phyloP scores from a whole-genome alignment of 1,284 basidiomycete species.

The Austroboletus rostrupii region DNA sequence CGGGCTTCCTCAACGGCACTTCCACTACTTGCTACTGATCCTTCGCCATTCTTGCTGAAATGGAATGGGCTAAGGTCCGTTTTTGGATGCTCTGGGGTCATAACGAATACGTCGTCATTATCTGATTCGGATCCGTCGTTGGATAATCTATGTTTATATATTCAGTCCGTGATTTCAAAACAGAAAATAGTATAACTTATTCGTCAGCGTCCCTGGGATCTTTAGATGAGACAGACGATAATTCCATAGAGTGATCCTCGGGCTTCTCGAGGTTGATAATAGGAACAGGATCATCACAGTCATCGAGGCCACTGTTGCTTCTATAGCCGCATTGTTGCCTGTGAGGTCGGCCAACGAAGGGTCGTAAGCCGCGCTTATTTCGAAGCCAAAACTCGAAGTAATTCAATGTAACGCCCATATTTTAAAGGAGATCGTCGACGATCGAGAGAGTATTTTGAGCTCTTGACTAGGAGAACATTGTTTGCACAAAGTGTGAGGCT shows the following conservation, averaged over 20 bases:
- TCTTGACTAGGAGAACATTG: constrained; percentile 18
- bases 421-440: constrained; percentile 7
- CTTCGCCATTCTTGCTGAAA: background rate
- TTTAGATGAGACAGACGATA: background rate
- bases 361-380: constrained; percentile 9
- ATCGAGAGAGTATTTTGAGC: constrained; percentile 23
- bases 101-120: constrained; percentile 23
- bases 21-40: constrained; percentile 7
- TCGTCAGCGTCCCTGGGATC: constrained; percentile 9
- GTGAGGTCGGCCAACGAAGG: constrained; percentile 16
- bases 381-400: constrained; percentile 18
- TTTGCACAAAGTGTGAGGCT: constrained; percentile 24
- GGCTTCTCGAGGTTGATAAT: background rate
- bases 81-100: constrained; percentile 14
- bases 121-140: constrained; percentile 15
- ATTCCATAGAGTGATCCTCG: background rate
- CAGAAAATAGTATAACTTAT: constrained; percentile 1
- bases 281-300: constrained; percentile 5
- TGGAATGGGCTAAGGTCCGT: background rate
- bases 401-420: background rate
- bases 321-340: constrained; percentile 17
- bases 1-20: constrained; percentile 1
- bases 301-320: constrained; percentile 30
- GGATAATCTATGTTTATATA: constrained; percentile 6
- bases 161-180: background rate